Evolutionary conservation across 2,329 filamentous ascomycete genomes (phyloP).

Genomic region (Coniochaeta sp.): DNA sequence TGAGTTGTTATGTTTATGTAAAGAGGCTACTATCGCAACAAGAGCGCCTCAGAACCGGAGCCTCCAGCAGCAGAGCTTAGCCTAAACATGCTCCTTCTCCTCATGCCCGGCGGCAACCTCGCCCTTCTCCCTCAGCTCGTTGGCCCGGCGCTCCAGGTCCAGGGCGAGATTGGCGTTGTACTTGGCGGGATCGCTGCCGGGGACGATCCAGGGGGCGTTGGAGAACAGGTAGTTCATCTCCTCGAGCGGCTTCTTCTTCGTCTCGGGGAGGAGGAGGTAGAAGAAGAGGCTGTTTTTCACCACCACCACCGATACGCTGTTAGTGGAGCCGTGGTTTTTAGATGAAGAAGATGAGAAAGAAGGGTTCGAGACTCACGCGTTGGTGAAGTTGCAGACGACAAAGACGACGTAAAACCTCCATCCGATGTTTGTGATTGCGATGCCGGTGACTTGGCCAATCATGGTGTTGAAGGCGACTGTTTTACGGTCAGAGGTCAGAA

Average conservation of each 20-base stretch:
- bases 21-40: too few species aligned
- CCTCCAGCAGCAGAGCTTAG: too few species aligned
- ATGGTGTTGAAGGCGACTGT: constrained; percentile 32
- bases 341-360: too few species aligned
- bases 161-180: background rate
- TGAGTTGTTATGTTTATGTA: too few species aligned
- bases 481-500: constrained; percentile 41
- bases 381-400: constrained; percentile 52
- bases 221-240: constrained; percentile 59
- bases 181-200: background rate
- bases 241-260: constrained; percentile 52
- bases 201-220: constrained; percentile 32
- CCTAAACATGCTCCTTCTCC: constrained; percentile 1
- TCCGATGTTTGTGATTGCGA: constrained; percentile 36
- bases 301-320: too few species aligned
- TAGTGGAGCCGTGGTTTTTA: too few species aligned
- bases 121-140: constrained; percentile 1
- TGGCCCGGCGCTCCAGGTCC: constrained; percentile 1
- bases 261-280: constrained; percentile 58
- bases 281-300: constrained; percentile 31
- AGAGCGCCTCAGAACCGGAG: too few species aligned
- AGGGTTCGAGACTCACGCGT: constrained; percentile 7
- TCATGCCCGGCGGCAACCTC: background rate
- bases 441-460: constrained; percentile 30
- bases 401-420: constrained; percentile 43